A percentile compares a stretch with the other conserved stretches of the same genome.
Evolutionary conservation across 805 yeast species (phyloP).

Genomic region (Wickerhamiella sergipiensis): DNA sequence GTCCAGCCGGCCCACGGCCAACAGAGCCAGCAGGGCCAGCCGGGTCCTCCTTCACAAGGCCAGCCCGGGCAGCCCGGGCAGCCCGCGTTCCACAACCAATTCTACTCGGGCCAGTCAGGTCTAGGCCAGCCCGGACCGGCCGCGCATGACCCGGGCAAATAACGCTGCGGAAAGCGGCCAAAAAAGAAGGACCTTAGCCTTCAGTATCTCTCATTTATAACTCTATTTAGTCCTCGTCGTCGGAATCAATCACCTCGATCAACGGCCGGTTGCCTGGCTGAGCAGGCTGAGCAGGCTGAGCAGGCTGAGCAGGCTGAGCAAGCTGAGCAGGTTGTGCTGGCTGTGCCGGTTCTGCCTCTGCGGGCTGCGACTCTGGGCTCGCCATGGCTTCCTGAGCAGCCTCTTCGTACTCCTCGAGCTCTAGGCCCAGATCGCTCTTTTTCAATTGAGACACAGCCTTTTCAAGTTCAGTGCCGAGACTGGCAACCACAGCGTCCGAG

Average conservation of each 20-base stretch:
- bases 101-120: not conserved
- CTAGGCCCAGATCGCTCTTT: constrained; percentile 5
- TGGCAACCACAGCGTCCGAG: constrained; percentile 11
- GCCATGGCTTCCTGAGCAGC: constrained; percentile 7
- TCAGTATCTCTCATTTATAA: not conserved
- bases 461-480: constrained; percentile 13
- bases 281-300: not conserved
- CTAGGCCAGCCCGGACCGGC: not conserved
- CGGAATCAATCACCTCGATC: not conserved
- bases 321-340: too few relatives aligned
- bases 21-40: not conserved
- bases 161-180: not conserved
- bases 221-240: not conserved
- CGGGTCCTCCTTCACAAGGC: not conserved
- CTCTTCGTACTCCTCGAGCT: constrained; percentile 7
- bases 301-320: too few relatives aligned
- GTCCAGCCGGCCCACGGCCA: not conserved
- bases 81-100: not conserved
- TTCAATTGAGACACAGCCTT: constrained; percentile 4
- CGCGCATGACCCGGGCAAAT: not conserved
- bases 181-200: too few relatives aligned
- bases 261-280: not conserved
- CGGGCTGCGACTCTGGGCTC: too few relatives aligned
- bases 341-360: too few relatives aligned
- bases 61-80: not conserved